Conservation (phyloP, 169 alveolate species). For the Condylostoma magnum region DNA sequence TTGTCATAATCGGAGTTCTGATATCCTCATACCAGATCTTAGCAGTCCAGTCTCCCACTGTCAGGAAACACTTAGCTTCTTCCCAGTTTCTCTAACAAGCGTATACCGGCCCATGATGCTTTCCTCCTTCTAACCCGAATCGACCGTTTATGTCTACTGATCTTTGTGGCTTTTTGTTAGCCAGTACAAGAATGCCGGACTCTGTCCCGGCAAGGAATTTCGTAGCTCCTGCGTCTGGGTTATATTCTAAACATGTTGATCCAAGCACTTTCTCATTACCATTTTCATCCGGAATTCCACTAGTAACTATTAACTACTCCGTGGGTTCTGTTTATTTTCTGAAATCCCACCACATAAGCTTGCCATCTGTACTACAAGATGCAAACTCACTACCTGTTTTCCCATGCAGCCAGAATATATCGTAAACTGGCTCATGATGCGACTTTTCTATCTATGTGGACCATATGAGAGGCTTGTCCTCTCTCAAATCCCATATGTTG, state of each 20-base stretch:
- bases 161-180: conserved; percentile 89
- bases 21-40: conserved; percentile 92
- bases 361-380: conserved; percentile 89
- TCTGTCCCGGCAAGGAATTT: conserved; percentile 92
- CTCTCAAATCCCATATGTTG: conserved; percentile 82
- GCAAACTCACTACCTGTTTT: conserved; percentile 90
- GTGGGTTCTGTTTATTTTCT: conserved; percentile 79
- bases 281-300: conserved; percentile 35
- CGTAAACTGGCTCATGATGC: conserved; percentile 92
- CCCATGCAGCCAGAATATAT: conserved; percentile 89
- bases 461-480: conserved; percentile 77
- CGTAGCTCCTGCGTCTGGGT: conserved; percentile 91
- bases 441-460: conserved; percentile 80
- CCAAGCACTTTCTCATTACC: conserved; percentile 71
- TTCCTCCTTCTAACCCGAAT: conserved; percentile 81
- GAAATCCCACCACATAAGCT: conserved; percentile 91
- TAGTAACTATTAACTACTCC: conserved; percentile 63
- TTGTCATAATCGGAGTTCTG: conserved; percentile 90
- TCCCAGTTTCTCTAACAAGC: conserved; percentile 87
- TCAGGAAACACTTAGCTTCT: conserved; percentile 87
- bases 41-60: conserved; percentile 95
- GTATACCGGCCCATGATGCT: conserved; percentile 92
- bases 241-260: conserved; percentile 88
- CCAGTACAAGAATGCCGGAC: conserved; percentile 86
- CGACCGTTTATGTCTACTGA: conserved; percentile 76